phyloP scores from a whole-genome alignment of 208 protist genomes.

The Acanthamoeba castellanii region DNA sequence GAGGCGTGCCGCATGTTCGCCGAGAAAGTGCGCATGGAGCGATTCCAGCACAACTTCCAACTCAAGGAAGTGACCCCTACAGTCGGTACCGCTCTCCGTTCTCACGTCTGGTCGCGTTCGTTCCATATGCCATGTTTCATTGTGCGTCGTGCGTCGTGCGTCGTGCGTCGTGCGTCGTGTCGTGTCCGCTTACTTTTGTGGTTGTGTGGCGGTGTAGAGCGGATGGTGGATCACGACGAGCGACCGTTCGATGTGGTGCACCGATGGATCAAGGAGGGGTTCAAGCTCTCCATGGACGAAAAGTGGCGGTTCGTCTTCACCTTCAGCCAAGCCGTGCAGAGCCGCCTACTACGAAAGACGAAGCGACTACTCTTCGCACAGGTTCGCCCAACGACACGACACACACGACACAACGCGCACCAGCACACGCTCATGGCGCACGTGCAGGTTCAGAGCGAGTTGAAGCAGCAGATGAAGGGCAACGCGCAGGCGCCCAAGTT shows the following conservation, averaged over 20 bases:
- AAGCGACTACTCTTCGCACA: neutral
- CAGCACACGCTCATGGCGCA: neutral
- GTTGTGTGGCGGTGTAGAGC: neutral
- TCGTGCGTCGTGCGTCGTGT: neutral
- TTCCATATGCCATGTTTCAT: too few species aligned
- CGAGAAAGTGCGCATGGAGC: constrained; percentile 26
- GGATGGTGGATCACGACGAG: neutral
- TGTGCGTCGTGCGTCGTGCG: too few species aligned
- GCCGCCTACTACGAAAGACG: neutral
- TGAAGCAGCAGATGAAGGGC: neutral
- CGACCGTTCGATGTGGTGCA: neutral
- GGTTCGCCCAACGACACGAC: too few species aligned
- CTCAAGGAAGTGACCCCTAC: neutral
- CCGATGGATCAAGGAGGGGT: constrained; percentile 14
- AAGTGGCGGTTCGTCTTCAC: constrained; percentile 13
- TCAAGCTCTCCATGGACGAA: constrained; percentile 35
- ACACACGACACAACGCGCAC: too few species aligned
- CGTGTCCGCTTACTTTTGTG: neutral
- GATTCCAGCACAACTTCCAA: constrained; percentile 20
- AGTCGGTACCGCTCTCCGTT: neutral
- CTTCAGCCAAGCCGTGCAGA: neutral
- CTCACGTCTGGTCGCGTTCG: neutral
- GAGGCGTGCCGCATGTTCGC: constrained; percentile 16
- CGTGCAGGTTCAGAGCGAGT: neutral
- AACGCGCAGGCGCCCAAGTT: neutral